A percentile compares a stretch with the other conserved stretches of the same genome.
Conservation (phyloP, 768 basidiomycete species). For the Rhodotorula babjevae region DNA sequence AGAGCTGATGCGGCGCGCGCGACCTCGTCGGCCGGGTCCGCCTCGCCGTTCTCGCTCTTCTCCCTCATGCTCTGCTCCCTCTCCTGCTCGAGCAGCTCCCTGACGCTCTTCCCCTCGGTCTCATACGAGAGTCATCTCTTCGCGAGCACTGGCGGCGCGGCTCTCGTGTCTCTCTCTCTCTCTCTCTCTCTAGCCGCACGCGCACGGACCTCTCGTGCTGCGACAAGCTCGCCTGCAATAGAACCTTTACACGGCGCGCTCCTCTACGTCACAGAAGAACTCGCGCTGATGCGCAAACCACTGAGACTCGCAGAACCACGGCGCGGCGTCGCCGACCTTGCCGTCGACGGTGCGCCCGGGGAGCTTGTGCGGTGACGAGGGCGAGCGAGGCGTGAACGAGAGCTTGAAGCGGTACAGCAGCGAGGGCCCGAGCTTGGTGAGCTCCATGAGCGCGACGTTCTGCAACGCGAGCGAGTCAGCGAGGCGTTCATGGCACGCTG, state of each 20-base stretch:
- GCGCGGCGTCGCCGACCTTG: slow-evolving; percentile 4
- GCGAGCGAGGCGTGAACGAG: slow-evolving; percentile 13
- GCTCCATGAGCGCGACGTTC: slow-evolving; percentile 37
- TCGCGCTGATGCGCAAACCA: slow-evolving; percentile 7
- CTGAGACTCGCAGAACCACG: slow-evolving; percentile 1
- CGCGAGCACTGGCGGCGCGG: neutral
- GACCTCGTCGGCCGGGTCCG: too few relatives aligned
- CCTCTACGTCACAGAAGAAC: neutral
- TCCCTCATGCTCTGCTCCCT: too few relatives aligned
- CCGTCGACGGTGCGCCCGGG: slow-evolving; percentile 13
- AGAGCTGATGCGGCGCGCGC: too few relatives aligned
- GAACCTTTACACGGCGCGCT: neutral
- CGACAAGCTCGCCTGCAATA: too few relatives aligned
- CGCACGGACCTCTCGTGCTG: too few relatives aligned
- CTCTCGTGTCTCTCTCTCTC: neutral
- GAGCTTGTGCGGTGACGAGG: neutral
- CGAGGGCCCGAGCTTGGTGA: slow-evolving; percentile 20
- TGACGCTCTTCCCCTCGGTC: too few relatives aligned
- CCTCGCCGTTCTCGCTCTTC: slow-evolving; percentile 44
- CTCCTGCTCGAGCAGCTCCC: too few relatives aligned
- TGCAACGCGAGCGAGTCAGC: neutral
- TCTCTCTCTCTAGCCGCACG: too few relatives aligned
- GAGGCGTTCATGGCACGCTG: neutral
- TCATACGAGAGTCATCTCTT: neutral
- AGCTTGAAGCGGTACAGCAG: slow-evolving; percentile 11